phyloP scores from a whole-genome alignment of 176 grass and related monocot species.

The Poa annua region DNA sequence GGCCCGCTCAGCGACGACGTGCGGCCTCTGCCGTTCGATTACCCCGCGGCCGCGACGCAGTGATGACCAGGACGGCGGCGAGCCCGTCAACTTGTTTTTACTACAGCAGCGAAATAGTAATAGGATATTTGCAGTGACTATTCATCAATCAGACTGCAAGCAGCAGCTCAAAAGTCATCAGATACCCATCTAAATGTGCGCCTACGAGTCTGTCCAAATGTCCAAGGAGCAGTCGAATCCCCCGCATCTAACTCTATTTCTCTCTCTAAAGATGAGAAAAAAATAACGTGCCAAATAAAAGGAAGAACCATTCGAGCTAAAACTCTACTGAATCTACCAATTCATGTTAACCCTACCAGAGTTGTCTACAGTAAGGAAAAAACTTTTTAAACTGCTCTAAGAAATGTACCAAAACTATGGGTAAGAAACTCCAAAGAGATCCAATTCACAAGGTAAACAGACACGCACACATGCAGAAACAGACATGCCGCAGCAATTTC shows the following conservation, averaged over 20 bases:
- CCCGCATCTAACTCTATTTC: background rate
- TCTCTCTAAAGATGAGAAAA: background rate
- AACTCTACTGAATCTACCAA: background rate
- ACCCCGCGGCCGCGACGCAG: constrained; percentile 32
- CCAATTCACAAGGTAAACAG: background rate
- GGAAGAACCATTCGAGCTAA: background rate
- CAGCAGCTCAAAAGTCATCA: background rate
- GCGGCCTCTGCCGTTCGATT: constrained; percentile 66
- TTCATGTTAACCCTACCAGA: background rate
- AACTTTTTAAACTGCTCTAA: no score
- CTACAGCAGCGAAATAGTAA: no score
- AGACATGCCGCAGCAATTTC: background rate
- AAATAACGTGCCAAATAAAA: background rate
- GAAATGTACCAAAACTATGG: no score
- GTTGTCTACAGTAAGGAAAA: background rate
- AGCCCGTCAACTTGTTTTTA: no score
- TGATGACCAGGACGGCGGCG: no score
- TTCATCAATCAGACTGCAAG: background rate
- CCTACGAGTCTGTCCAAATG: background rate
- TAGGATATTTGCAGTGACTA: background rate
- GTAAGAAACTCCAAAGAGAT: background rate
- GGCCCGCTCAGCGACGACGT: constrained; percentile 48
- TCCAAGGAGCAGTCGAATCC: background rate
- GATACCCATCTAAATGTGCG: no score
- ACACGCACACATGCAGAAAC: background rate